A percentile compares a stretch with the other conserved stretches of the same genome.
Evolutionary conservation across 2,329 filamentous ascomycete genomes (phyloP).

Genomic region (Fusarium verticillioides): DNA sequence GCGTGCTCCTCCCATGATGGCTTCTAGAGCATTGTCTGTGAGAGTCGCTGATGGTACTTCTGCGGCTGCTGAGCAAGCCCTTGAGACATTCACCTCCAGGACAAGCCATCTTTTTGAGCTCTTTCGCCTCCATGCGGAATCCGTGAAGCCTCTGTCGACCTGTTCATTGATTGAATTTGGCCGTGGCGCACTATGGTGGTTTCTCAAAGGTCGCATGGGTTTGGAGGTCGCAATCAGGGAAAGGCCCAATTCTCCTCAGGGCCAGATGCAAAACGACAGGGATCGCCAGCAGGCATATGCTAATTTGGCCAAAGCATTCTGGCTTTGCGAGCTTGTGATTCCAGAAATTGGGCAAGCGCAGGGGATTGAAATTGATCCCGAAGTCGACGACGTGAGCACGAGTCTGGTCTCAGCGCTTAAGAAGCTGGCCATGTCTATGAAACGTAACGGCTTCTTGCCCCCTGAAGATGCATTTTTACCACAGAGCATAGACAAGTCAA

Average conservation of each 20-base stretch:
- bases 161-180: slow-evolving; percentile 75
- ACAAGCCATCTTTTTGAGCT: slow-evolving; percentile 79
- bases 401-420: slow-evolving; percentile 72
- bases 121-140: slow-evolving; percentile 82
- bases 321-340: slow-evolving; percentile 73
- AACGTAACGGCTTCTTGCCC: slow-evolving; percentile 81
- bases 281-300: slow-evolving; percentile 81
- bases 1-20: slow-evolving; percentile 44
- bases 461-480: slow-evolving; percentile 75
- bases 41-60: slow-evolving; percentile 55
- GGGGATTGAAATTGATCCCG: slow-evolving; percentile 55
- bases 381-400: slow-evolving; percentile 65
- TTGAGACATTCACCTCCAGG: slow-evolving; percentile 75
- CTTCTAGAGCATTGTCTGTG: slow-evolving; percentile 50
- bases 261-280: slow-evolving; percentile 64
- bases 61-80: slow-evolving; percentile 70
- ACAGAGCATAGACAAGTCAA: slow-evolving; percentile 80
- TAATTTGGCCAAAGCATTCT: slow-evolving; percentile 86
- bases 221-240: slow-evolving; percentile 79
- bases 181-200: slow-evolving; percentile 87
- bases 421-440: slow-evolving; percentile 84
- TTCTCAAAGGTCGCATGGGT: slow-evolving; percentile 80
- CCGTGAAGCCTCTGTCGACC: slow-evolving; percentile 71
- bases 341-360: slow-evolving; percentile 60
- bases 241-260: slow-evolving; percentile 62